These are phyloP conservation scores for Dentipellis sp. DNA, from an alignment of 768 basidiomycete species.

Conservation along the genomic window DNA sequence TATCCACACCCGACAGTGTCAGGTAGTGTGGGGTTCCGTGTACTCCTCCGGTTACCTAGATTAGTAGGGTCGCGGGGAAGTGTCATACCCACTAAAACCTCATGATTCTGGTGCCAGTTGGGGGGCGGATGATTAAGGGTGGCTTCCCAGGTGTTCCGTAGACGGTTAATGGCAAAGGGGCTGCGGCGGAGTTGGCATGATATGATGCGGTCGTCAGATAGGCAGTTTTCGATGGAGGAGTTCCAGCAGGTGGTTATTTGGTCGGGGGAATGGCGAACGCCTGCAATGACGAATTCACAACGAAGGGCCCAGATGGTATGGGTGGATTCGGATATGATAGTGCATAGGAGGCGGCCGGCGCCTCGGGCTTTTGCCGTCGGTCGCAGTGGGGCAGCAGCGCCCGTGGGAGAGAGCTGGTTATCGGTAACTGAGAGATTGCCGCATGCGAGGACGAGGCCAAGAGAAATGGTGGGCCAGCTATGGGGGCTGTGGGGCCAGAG, in stretches of 20 bases:
- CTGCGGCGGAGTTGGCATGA: not conserved
- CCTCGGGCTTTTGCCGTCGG: not conserved
- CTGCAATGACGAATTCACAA: not conserved
- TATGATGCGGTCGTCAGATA: not conserved
- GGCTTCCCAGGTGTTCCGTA: not conserved
- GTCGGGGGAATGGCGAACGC: not conserved
- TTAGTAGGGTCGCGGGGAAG: not conserved
- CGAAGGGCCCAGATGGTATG: not conserved
- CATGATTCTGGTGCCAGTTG: not conserved
- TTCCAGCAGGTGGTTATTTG: not conserved
- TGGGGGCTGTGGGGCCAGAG: not conserved
- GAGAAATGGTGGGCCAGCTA: not conserved
- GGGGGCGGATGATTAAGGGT: not conserved
- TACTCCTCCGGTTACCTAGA: not conserved
- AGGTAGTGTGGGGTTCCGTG: not conserved
- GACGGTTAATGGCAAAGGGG: not conserved
- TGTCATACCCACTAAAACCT: not conserved
- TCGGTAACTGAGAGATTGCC: not conserved
- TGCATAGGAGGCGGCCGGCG: not conserved
- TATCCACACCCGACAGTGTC: not conserved
- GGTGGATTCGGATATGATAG: not conserved
- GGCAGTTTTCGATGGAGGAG: not conserved
- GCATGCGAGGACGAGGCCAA: not conserved
- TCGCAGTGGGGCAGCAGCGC: not conserved
- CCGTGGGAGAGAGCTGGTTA: not conserved